Conservation (phyloP, 805 yeast genomes). For the Sugiyamaella valdiviana region DNA sequence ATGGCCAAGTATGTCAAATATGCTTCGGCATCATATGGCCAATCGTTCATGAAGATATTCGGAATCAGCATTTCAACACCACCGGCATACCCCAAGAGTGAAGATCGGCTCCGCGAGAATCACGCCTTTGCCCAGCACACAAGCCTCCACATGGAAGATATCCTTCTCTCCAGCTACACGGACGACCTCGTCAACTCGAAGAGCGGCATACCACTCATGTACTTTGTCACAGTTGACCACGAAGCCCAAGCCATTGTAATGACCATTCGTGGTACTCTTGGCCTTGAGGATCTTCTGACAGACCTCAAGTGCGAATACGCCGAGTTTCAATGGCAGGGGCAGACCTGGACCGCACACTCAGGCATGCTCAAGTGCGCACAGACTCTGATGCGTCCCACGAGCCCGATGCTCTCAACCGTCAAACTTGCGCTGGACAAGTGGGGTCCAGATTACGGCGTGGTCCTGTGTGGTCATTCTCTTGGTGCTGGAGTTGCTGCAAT, state of each 20-base stretch:
- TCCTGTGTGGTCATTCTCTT: conserved; percentile 32
- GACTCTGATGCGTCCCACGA: conserved; percentile 18
- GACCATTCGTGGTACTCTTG: conserved; percentile 32
- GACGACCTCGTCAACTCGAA: conserved; percentile 18
- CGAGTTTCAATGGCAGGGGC: conserved; percentile 27
- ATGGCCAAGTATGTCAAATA: conserved; percentile 30
- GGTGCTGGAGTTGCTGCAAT: conserved; percentile 34
- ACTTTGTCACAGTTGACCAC: conserved; percentile 30
- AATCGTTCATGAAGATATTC: conserved; percentile 29
- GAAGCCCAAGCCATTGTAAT: conserved; percentile 29
- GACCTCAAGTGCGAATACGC: conserved; percentile 31
- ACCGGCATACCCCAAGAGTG: conserved; percentile 14
- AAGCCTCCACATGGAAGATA: conserved; percentile 26
- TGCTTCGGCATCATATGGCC: conserved; percentile 33
- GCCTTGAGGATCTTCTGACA: conserved; percentile 30
- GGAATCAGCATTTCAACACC: conserved; percentile 21
- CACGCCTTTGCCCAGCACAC: conserved; percentile 31
- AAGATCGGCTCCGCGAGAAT: conserved; percentile 28
- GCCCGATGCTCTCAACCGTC: conserved; percentile 27
- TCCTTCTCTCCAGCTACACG: conserved; percentile 28
- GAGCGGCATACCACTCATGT: conserved; percentile 29
- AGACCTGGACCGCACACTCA: conserved; percentile 26
- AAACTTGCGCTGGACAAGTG: conserved; percentile 22
- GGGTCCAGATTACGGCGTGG: conserved; percentile 29
- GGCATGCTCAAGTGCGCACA: conserved; percentile 31